Evolutionary conservation across 1,284 basidiomycete genomes (phyloP).

Genomic region (Pyrrhoderma lamaoense): DNA sequence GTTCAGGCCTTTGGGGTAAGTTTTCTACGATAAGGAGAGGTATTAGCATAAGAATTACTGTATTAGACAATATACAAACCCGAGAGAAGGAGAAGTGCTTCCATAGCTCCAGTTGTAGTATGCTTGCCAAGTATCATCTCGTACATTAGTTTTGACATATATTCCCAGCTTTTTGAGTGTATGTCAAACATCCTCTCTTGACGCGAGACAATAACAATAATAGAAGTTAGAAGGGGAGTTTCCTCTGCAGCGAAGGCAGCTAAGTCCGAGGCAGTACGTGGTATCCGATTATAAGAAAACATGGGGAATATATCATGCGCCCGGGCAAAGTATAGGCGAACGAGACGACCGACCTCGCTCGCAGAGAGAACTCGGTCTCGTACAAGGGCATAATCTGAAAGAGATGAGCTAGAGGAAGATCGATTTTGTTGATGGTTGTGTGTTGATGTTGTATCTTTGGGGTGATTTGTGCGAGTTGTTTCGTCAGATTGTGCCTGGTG

Average conservation of each 20-base stretch:
- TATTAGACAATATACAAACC: constrained; percentile 18
- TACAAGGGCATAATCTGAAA: constrained; percentile 30
- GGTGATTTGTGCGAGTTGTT: not conserved
- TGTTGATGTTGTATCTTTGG: not conserved
- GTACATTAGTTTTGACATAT: constrained; percentile 29
- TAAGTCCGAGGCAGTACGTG: constrained; percentile 28
- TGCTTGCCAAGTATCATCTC: constrained; percentile 28
- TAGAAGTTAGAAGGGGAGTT: constrained; percentile 31
- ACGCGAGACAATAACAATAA: constrained; percentile 34
- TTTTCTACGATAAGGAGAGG: constrained; percentile 12
- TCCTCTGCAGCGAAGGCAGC: constrained; percentile 31
- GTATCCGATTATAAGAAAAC: constrained; percentile 30
- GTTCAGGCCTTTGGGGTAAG: constrained; percentile 14
- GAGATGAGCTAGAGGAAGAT: constrained; percentile 4
- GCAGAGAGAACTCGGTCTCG: constrained; percentile 29
- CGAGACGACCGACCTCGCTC: constrained; percentile 26
- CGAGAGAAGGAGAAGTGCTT: constrained; percentile 32
- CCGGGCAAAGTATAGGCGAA: constrained; percentile 30
- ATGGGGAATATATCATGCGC: constrained; percentile 37
- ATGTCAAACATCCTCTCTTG: constrained; percentile 17
- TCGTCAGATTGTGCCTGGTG: not conserved
- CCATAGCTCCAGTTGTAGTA: constrained; percentile 32
- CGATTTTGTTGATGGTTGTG: constrained; percentile 5
- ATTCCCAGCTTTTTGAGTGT: constrained; percentile 16
- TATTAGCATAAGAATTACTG: not conserved